These are phyloP conservation scores for Bidens hawaiensis DNA, from an alignment of 140 eudicot species.

Conservation along the genomic window DNA sequence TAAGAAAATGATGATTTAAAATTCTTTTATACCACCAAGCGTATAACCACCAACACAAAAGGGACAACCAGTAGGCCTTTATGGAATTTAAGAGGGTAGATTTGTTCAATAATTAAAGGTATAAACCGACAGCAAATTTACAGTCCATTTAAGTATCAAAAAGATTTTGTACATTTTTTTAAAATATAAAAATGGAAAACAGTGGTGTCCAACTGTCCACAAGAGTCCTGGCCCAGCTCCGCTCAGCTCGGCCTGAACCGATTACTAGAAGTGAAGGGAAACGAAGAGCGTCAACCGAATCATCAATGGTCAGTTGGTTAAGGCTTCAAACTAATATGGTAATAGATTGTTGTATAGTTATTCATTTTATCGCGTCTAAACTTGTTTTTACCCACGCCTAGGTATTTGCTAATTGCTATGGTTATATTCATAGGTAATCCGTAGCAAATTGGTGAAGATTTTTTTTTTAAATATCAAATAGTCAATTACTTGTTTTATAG, in stretches of 20 bases:
- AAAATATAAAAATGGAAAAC: background rate
- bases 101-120: background rate
- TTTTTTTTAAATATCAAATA: too few species aligned
- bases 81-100: constrained; percentile 1
- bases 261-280: too few species aligned
- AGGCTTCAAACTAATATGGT: background rate
- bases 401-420: too few species aligned
- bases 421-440: too few species aligned
- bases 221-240: background rate
- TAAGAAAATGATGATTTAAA: background rate
- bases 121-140: background rate
- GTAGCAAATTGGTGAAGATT: too few species aligned
- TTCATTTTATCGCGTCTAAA: background rate
- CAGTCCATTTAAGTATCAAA: background rate
- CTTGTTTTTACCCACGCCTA: background rate
- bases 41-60: background rate
- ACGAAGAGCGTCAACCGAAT: too few species aligned
- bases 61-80: background rate
- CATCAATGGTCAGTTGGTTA: background rate
- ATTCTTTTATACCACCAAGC: background rate
- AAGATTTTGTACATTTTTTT: background rate
- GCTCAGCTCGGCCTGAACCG: too few species aligned
- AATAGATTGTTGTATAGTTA: too few species aligned
- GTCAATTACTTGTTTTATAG: too few species aligned
- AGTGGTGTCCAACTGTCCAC: background rate